phyloP scores from a whole-genome alignment of 352 stramenopile genomes.

The Elongisporangium anandrum region DNA sequence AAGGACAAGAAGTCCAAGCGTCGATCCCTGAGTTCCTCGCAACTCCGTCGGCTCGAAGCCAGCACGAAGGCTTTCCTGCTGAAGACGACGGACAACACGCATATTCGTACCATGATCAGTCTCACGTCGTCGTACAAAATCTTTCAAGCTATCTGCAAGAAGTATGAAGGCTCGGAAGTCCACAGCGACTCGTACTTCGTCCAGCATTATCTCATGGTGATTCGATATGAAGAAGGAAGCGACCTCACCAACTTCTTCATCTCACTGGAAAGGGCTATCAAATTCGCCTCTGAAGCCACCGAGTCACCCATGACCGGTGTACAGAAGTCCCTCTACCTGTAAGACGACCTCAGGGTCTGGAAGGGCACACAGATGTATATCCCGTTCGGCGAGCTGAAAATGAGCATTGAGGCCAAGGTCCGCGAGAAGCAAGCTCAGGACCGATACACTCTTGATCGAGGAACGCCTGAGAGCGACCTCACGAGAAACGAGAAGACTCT shows the following conservation, averaged over 20 bases:
- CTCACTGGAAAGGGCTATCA: slow-evolving; percentile 6
- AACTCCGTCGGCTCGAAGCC: slow-evolving; percentile 8
- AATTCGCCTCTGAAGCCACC: slow-evolving; percentile 4
- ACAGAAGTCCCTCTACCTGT: background rate
- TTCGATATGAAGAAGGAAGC: slow-evolving; percentile 8
- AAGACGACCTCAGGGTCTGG: slow-evolving; percentile 15
- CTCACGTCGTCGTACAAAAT: slow-evolving; percentile 13
- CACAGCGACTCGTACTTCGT: slow-evolving; percentile 8
- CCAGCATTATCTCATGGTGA: slow-evolving; percentile 9
- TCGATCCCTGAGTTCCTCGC: background rate
- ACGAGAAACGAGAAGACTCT: slow-evolving; percentile 7
- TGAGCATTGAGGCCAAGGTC: slow-evolving; percentile 7
- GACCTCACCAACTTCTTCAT: slow-evolving; percentile 6
- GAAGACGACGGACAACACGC: slow-evolving; percentile 20
- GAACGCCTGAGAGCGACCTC: background rate
- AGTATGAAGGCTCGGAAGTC: slow-evolving; percentile 4
- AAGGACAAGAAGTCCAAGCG: background rate
- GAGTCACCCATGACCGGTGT: slow-evolving; percentile 7
- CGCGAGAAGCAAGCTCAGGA: slow-evolving; percentile 9
- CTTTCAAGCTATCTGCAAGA: slow-evolving; percentile 6
- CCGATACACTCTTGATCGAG: background rate
- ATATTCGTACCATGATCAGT: slow-evolving; percentile 12
- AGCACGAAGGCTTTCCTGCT: slow-evolving; percentile 13
- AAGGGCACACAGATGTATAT: slow-evolving; percentile 16
- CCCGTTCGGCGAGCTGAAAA: slow-evolving; percentile 6